Conservation (phyloP, 2,329 filamentous ascomycete genomes). For the Alternaria sp. region DNA sequence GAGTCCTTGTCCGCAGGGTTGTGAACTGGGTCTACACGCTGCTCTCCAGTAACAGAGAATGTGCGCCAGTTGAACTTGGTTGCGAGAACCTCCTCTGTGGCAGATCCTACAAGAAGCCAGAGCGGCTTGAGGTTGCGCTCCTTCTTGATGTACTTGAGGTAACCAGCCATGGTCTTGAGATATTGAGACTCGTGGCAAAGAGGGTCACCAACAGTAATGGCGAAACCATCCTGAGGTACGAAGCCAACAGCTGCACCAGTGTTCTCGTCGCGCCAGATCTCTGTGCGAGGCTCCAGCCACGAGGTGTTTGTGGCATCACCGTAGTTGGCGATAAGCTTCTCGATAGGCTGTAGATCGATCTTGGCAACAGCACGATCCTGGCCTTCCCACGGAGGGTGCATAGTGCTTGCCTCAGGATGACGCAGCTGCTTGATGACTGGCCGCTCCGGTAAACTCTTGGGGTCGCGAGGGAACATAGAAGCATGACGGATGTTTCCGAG, state of each 20-base stretch:
- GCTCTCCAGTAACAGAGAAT: slow-evolving; percentile 86
- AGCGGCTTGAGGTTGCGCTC: slow-evolving; percentile 79
- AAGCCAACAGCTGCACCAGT: slow-evolving; percentile 89
- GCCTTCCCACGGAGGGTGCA: slow-evolving; percentile 71
- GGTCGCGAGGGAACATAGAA: slow-evolving; percentile 87
- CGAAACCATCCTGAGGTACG: slow-evolving; percentile 78
- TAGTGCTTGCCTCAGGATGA: slow-evolving; percentile 87
- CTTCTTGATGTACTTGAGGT: slow-evolving; percentile 77
- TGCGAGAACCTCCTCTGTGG: slow-evolving; percentile 81
- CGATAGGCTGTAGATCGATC: slow-evolving; percentile 73
- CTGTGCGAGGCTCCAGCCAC: slow-evolving; percentile 88
- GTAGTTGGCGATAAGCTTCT: slow-evolving; percentile 93
- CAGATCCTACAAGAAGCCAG: slow-evolving; percentile 86
- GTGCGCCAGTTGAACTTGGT: slow-evolving; percentile 86
- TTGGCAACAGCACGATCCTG: slow-evolving; percentile 58
- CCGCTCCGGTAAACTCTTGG: slow-evolving; percentile 81
- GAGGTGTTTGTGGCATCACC: slow-evolving; percentile 94
- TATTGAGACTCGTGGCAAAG: slow-evolving; percentile 84
- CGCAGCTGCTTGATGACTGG: slow-evolving; percentile 72
- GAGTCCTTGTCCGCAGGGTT: slow-evolving; percentile 72
- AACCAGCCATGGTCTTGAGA: slow-evolving; percentile 74
- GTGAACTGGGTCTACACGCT: slow-evolving; percentile 79
- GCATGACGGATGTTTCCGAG: slow-evolving; percentile 90
- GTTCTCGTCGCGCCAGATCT: slow-evolving; percentile 81
- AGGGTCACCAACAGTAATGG: slow-evolving; percentile 86